Evolutionary conservation across 345 rosid species (phyloP), one percentile per base, ranked within the genome.

Genomic region (Schrenkiella parvula): DNA sequence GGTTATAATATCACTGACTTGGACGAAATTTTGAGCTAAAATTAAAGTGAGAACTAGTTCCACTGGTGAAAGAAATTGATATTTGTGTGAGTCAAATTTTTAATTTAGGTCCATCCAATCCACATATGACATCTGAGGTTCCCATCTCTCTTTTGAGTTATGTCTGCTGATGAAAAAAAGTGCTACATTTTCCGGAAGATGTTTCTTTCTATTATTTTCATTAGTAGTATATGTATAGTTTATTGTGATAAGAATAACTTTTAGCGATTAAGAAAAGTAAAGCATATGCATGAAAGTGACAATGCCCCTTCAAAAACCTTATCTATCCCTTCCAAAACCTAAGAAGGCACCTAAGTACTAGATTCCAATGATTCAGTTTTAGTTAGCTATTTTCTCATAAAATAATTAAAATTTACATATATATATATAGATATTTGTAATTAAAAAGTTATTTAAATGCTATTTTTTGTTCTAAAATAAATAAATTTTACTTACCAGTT

Each of bases 281-380:
- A 64, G 61, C 66, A 70, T 69, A 64, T 56, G 61, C 46, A 54
- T 70, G 75, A 64, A 76, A 63, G 75, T 55, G 75, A 76, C 75
- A 63, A 53, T 69, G 54, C 58, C 79, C 79, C 51, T 75, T 75
- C 79, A 63, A 35, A 43, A 75, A 61, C 67, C 74, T 68, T 61
- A 75, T 68, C 59, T 53, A 68, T 68, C 79, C 79, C 42, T 75
- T 75, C 79, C 51, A 68, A 68, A 68, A 43, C 75, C 79, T 75
- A 75, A 75, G 74, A 75, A 61, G 79, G 64, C 79, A 53, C 74
- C 70, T 62, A 68, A 18, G 28, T 75, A 68, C 9, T 22, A 44
- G 58, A 62, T 61, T 75, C 56, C 52, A 51, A 61, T 34, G 50
- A 68, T 53, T 68, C 59, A 44, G 3, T 58, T 70, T 10, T 14